Conservation (phyloP, 768 basidiomycete species). For the Tricholoma flavovirens region DNA sequence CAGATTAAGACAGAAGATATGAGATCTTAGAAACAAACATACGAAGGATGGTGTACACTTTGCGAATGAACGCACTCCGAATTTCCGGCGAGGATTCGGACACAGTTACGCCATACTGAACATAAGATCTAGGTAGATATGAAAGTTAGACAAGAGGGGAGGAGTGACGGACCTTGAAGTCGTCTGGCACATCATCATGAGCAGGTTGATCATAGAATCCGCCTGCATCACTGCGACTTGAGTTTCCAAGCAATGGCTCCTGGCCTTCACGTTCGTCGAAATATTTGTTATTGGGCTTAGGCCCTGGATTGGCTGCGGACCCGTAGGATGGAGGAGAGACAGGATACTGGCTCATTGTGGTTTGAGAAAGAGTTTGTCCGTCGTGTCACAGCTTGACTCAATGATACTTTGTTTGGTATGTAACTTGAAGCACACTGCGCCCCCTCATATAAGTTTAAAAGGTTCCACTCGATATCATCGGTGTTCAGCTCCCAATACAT, state of each 20-base stretch:
- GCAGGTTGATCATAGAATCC: conserved; percentile 72
- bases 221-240: conserved; percentile 39
- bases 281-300: conserved; percentile 24
- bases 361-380: conserved; percentile 9
- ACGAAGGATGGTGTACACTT: conserved; percentile 90
- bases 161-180: conserved; percentile 68
- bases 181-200: conserved; percentile 77
- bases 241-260: conserved; percentile 55
- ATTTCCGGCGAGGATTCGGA: conserved; percentile 75
- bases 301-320: conserved; percentile 26
- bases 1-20: background rate
- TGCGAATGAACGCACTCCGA: conserved; percentile 80
- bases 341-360: conserved; percentile 58
- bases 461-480: no score
- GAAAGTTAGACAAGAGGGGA: background rate
- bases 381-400: no score
- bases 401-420: background rate
- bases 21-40: conserved; percentile 35
- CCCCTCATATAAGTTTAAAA: no score
- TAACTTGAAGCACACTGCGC: no score
- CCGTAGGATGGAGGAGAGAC: conserved; percentile 60
- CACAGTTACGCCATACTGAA: conserved; percentile 75
- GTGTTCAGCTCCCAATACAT: no score
- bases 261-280: conserved; percentile 28
- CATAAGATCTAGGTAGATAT: conserved; percentile 5